Evolutionary conservation across 495 filamentous ascomycete species (phyloP).

Genomic region (Lepraria neglecta): DNA sequence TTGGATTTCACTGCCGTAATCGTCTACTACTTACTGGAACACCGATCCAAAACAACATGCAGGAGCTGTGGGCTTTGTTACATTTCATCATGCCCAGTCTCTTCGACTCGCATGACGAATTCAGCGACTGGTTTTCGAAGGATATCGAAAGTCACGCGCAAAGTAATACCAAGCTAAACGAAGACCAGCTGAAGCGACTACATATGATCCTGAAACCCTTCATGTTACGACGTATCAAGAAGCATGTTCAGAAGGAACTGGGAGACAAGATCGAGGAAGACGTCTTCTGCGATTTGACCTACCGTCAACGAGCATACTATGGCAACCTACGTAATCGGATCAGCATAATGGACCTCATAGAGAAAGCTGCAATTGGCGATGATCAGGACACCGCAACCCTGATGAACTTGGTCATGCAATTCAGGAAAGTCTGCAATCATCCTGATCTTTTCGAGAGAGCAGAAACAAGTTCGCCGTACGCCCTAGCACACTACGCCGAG

Average conservation of each 20-base stretch:
- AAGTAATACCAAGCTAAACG: conserved; percentile 97
- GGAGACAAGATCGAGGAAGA: conserved; percentile 98
- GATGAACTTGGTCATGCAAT: conserved; percentile 99
- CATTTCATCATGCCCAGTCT: conserved; percentile 99
- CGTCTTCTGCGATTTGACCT: conserved; percentile 93
- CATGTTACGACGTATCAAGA: conserved; percentile 98
- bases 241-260: conserved; percentile 96
- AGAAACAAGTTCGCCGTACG: conserved; percentile 81
- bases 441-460: conserved; percentile 94
- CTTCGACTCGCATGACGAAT: conserved; percentile 98
- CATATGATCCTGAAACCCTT: conserved; percentile 99
- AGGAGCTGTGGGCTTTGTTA: conserved; percentile 93
- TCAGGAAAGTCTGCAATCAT: conserved; percentile 98
- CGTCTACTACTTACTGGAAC: conserved; percentile 91
- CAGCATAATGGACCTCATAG: conserved; percentile 96
- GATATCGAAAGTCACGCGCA: conserved; percentile 98
- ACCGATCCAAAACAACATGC: conserved; percentile 99
- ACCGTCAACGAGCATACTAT: conserved; percentile 94
- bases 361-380: conserved; percentile 91
- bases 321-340: conserved; percentile 88
- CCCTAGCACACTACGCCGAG: conserved; percentile 78
- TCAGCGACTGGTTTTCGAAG: conserved; percentile 99
- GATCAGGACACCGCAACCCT: conserved; percentile 90
- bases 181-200: conserved; percentile 89
- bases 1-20: conserved; percentile 94